Evolutionary conservation across 2,329 filamentous ascomycete genomes (phyloP).

Genomic region (Talaromyces verruculosus): DNA sequence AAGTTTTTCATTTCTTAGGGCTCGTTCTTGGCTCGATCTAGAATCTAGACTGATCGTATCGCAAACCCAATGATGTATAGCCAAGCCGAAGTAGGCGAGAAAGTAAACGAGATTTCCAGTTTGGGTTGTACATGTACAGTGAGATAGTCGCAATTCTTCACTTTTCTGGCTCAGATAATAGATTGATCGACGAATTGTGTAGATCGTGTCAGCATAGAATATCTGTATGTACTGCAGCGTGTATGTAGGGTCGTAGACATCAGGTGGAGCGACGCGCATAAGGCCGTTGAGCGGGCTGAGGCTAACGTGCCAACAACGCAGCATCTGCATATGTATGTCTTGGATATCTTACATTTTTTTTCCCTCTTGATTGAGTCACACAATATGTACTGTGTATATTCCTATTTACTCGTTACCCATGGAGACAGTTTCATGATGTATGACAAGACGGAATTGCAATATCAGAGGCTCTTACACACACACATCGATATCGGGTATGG

Average conservation of each 20-base stretch:
- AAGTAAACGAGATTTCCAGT: neutral
- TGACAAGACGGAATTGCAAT: neutral
- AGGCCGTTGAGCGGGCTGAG: conserved; percentile 6
- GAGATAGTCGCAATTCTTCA: neutral
- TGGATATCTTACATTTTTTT: neutral
- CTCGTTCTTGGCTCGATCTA: neutral
- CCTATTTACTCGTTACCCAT: too few species aligned
- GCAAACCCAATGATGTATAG: neutral
- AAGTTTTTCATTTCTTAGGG: neutral
- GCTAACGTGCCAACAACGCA: conserved; percentile 11
- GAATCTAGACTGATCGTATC: neutral
- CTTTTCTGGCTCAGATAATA: neutral
- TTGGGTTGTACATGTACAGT: neutral
- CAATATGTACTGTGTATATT: neutral
- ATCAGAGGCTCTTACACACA: neutral
- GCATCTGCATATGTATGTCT: conserved; percentile 15
- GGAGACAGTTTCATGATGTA: neutral
- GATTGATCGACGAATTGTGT: neutral
- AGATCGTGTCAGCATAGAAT: neutral
- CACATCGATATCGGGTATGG: too few species aligned
- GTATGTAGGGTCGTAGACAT: neutral
- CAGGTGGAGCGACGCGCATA: neutral
- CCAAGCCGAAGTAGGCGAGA: neutral
- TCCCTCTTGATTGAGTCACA: neutral
- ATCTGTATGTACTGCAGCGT: neutral